Base-by-base conservation (phyloP, 73 alveolate genomes). In the Paramecium caudatum region DNA sequence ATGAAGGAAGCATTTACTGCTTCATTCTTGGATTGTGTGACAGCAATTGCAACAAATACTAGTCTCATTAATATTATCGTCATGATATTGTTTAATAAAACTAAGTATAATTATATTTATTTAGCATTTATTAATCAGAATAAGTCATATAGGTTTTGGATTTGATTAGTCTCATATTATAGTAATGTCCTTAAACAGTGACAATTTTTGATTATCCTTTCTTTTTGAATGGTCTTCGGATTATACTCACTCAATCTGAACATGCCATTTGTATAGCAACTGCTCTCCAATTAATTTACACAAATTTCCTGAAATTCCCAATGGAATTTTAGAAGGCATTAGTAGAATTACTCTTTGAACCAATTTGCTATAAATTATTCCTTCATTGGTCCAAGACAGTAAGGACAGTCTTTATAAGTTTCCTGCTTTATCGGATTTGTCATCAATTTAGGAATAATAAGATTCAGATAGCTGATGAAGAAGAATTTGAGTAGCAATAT, bases 321-420 rank as follows among this genome's bases (percentile, higher is more conserved):
- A 41, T 74, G 8, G 88, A 74, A 12, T 74, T 74, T 13, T 41
- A 43, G 43, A 74, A 74, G 15, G 69, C 62, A 15, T 4, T 74
- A 13, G 32, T 23, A 4, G 88, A 74, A 8, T 8, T 41, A 41
- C 32, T 74, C 19, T 74, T 74, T 39, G 62, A 36, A 6, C 55
- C 43, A 19, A 27, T 21, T 15, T 36, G 55, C 9, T 41, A 39
- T 41, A 27, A 36, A 27, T 39, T 74, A 16, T 74, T 74, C 43
- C 45, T 74, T 1, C 88, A 74, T 74, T 74, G 88, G 88, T 74
- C 88, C 6, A 74, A 74, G 65, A 41, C 65, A 0, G 88, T 74
- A 0, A 74, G 88, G 12, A 74, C 62, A 41, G 88, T 74, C 0
- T 74, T 74, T 21, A 19, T 27, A 41, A 41, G 69, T 37, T 74